Conservation (phyloP, 352 stramenopile species). For the Phytopythium kandeliae region DNA sequence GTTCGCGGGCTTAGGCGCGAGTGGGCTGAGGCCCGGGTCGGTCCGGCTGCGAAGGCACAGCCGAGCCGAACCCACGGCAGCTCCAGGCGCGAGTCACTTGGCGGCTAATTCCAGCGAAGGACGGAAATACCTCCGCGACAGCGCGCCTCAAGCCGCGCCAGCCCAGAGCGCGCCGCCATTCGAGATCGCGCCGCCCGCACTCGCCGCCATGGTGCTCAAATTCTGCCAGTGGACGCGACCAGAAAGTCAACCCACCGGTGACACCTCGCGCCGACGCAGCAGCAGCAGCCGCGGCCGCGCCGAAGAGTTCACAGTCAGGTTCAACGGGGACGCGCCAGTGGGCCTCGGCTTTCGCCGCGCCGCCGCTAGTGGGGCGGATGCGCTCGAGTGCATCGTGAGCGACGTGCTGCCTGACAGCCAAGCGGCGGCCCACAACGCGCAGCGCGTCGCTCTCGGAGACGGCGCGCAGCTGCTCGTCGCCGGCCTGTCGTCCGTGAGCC, state of each 20-base stretch:
- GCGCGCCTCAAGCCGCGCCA: not conserved
- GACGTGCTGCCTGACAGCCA: constrained; percentile 30
- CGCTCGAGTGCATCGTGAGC: constrained; percentile 39
- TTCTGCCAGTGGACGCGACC: constrained; percentile 36
- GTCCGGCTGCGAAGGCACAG: too few species aligned
- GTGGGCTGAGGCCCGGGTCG: too few species aligned
- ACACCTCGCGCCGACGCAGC: too few species aligned
- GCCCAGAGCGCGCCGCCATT: not conserved
- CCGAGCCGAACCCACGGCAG: too few species aligned
- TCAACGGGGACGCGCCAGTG: constrained; percentile 39
- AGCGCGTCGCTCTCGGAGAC: constrained; percentile 30
- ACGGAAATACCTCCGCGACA: not conserved
- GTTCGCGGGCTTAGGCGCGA: too few species aligned
- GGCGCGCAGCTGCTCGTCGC: constrained; percentile 40
- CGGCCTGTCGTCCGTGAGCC: constrained; percentile 30
- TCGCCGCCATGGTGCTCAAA: constrained; percentile 27
- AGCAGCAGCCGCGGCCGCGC: not conserved
- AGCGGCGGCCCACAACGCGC: constrained; percentile 52
- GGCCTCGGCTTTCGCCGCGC: constrained; percentile 39
- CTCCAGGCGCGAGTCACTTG: too few species aligned
- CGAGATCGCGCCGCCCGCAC: not conserved
- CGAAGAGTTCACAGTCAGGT: constrained; percentile 46
- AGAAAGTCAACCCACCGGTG: not conserved
- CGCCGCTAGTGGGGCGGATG: not conserved
- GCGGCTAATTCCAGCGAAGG: not conserved